phyloP scores from a whole-genome alignment of 805 yeast species.

The Torulaspora delbrueckii region DNA sequence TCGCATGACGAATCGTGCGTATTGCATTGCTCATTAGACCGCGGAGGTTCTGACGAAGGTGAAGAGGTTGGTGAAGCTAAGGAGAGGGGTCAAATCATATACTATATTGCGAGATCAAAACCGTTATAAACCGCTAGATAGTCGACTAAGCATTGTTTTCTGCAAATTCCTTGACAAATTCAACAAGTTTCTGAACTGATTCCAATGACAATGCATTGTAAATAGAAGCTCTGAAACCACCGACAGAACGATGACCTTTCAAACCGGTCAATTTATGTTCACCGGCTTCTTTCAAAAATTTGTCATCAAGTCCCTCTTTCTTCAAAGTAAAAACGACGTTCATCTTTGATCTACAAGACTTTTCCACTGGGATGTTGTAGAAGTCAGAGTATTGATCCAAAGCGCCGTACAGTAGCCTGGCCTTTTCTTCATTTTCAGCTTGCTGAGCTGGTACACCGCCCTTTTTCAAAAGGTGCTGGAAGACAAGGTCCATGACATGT shows the following conservation, averaged over 20 bases:
- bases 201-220: conserved; percentile 77
- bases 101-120: conserved; percentile 44
- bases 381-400: conserved; percentile 63
- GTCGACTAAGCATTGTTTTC: conserved; percentile 29
- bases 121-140: conserved; percentile 14
- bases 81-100: conserved; percentile 60
- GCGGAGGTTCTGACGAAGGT: conserved; percentile 29
- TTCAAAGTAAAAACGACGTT: conserved; percentile 83
- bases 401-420: conserved; percentile 55
- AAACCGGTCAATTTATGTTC: conserved; percentile 62
- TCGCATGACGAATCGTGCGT: conserved; percentile 56
- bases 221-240: conserved; percentile 91
- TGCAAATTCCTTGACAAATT: conserved; percentile 59
- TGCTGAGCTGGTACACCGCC: conserved; percentile 76
- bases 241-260: conserved; percentile 95
- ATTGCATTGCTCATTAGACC: conserved; percentile 62
- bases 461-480: conserved; percentile 50
- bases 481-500: conserved; percentile 76
- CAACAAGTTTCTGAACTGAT: conserved; percentile 53
- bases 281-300: conserved; percentile 66
- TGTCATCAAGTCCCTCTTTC: conserved; percentile 57
- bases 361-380: conserved; percentile 62
- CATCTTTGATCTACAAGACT: conserved; percentile 73
- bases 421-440: conserved; percentile 53
- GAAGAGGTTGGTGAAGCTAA: conserved; percentile 27